Percentiles rank a stretch among this genome's conserved stretches.
Conservation (phyloP, 2,329 filamentous ascomycete genomes). For the Gaeumannomyces sp. region DNA sequence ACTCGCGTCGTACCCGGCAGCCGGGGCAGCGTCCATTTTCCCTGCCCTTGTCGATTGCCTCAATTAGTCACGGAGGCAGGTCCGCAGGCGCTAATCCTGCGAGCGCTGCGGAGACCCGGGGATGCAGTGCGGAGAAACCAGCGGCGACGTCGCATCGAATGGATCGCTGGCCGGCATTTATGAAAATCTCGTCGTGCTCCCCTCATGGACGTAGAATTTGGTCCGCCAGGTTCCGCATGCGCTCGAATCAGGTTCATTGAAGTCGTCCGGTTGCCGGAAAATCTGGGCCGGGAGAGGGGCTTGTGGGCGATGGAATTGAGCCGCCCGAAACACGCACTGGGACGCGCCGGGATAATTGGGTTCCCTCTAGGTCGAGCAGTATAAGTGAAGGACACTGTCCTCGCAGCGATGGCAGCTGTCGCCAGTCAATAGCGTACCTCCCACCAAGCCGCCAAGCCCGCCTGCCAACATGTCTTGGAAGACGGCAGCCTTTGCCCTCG, state of each 20-base stretch:
- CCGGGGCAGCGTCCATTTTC: too few relatives aligned
- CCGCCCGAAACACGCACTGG: not conserved
- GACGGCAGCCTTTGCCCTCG: not conserved
- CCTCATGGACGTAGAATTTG: not conserved
- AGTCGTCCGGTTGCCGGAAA: not conserved
- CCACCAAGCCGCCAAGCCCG: not conserved
- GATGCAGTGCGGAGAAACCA: too few relatives aligned
- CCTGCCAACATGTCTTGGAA: not conserved
- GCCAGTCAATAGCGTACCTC: not conserved
- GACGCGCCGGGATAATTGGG: not conserved
- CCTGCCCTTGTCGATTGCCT: not conserved
- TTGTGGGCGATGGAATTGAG: not conserved
- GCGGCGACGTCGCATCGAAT: too few relatives aligned
- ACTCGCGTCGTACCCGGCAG: not conserved
- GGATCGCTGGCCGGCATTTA: too few relatives aligned
- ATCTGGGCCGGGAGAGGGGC: not conserved
- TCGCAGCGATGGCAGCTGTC: not conserved
- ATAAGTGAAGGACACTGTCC: not conserved
- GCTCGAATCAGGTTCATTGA: not conserved
- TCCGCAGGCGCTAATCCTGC: not conserved
- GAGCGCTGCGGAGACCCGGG: not conserved
- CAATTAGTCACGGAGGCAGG: not conserved
- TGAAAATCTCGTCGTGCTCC: too few relatives aligned
- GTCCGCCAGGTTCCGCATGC: not conserved
- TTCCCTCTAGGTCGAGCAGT: not conserved